phyloP scores from a whole-genome alignment of 2,329 filamentous ascomycete genomes.

The Fusarium goolgardi region DNA sequence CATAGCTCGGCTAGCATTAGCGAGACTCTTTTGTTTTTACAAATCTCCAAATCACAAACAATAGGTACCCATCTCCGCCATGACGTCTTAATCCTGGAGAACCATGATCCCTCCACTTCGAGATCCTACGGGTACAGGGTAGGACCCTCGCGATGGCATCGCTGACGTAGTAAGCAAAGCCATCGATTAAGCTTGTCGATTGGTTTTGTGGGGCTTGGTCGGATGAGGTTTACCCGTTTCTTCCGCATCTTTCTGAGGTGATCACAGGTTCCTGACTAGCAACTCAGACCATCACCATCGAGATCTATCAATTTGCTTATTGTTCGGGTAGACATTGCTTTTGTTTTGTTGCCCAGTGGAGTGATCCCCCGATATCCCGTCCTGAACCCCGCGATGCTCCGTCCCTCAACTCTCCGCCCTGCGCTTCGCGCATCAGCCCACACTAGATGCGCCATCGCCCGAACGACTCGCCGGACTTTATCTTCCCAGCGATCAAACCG shows the following conservation, averaged over 20 bases:
- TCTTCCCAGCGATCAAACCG: conserved; percentile 49
- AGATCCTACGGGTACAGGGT: conserved; percentile 23
- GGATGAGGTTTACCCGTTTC: conserved; percentile 37
- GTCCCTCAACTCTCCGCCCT: conserved; percentile 49
- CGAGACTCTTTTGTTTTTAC: background rate
- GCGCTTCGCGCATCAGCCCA: conserved; percentile 44
- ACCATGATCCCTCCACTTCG: background rate
- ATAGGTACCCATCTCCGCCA: background rate
- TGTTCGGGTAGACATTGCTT: background rate
- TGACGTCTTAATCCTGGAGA: background rate
- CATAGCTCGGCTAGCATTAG: conserved; percentile 3
- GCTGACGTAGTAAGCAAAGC: conserved; percentile 33
- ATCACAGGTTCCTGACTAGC: conserved; percentile 13
- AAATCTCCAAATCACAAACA: background rate
- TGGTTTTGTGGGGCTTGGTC: conserved; percentile 23
- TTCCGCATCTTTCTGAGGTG: conserved; percentile 16
- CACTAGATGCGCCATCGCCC: conserved; percentile 39
- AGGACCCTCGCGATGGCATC: conserved; percentile 31
- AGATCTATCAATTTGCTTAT: conserved; percentile 2
- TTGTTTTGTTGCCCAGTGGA: conserved; percentile 2
- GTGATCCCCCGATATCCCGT: conserved; percentile 1
- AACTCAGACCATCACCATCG: conserved; percentile 22
- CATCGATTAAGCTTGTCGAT: background rate
- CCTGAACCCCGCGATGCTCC: conserved; percentile 47
- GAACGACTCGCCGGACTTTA: conserved; percentile 45